A percentile compares a stretch with the other conserved stretches of the same genome.
Evolutionary conservation across 495 filamentous ascomycete species (phyloP).

Genomic region (Xylaria castorea): DNA sequence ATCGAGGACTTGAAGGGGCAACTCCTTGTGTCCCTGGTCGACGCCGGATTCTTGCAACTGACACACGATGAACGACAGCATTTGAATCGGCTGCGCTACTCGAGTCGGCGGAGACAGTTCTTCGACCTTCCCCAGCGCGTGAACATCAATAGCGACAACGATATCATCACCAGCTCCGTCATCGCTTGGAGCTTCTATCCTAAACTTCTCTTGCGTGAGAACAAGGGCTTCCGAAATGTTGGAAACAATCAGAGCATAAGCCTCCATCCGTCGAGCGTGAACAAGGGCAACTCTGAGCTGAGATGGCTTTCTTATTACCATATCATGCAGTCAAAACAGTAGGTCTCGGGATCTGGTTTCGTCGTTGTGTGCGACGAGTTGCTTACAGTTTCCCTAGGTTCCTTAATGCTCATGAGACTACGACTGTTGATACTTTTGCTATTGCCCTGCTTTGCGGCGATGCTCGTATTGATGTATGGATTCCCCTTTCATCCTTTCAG

Average conservation of each 20-base stretch:
- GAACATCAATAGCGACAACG: constrained; percentile 76
- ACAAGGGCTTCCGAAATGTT: constrained; percentile 88
- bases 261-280: constrained; percentile 85
- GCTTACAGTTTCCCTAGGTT: constrained; percentile 51
- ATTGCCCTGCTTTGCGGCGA: constrained; percentile 87
- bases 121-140: constrained; percentile 78
- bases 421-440: constrained; percentile 78
- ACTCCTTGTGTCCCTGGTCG: constrained; percentile 78
- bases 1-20: constrained; percentile 97
- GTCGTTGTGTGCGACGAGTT: not conserved
- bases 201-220: constrained; percentile 84
- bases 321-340: constrained; percentile 90
- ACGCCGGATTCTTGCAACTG: constrained; percentile 80
- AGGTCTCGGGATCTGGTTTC: constrained; percentile 36
- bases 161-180: constrained; percentile 75
- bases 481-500: not conserved
- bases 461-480: constrained; percentile 72
- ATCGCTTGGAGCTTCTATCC: constrained; percentile 95
- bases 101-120: constrained; percentile 69
- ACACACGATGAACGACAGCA: constrained; percentile 68
- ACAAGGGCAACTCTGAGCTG: constrained; percentile 70
- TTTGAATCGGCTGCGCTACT: constrained; percentile 63
- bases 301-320: constrained; percentile 92
- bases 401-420: constrained; percentile 91
- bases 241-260: constrained; percentile 87